Evolutionary conservation across 2,329 filamentous ascomycete species (phyloP), one percentile per base, ranked within the genome.

Genomic region (Penicillium sp.): DNA sequence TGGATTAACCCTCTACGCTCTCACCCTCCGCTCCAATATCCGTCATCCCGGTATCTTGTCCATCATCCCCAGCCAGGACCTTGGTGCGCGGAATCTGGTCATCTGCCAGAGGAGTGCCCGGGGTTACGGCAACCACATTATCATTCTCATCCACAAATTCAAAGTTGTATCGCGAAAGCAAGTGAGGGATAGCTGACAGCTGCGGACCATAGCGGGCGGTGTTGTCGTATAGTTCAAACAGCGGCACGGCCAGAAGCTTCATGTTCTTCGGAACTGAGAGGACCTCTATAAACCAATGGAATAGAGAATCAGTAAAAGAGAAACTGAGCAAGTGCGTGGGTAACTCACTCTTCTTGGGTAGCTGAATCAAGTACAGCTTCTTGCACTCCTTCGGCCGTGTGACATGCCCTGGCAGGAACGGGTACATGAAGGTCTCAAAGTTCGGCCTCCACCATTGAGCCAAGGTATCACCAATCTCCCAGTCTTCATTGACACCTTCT

Each of bases 341-440:
- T 4, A 10, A 83, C 77, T 53, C 80, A 95, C 90, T 97, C 62
- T 86, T 90, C 71, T 90, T 84, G 0, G 93, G 93, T 25, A 98
- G 78, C 69, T 95, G 89, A 58, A 98, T 95, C 55, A 97, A 90
- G 73, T 97, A 98, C 37, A 97, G 80, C 79, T 98, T 98, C 79
- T 98, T 98, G 77, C 92, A 95, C 76, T 98, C 93, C 77, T 98
- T 98, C 6, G 93, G 93, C 45, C 93, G 80, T 15, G 92, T 96
- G 55, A 96, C 89, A 74, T 98, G 93, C 15, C 91, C 89, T 6
- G 93, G 93, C 49, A 97, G 86, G 72, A 96, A 98, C 0, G 93
- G 93, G 70, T 98, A 98, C 90, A 98, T 96, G 78, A 97, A 97
- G 2, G 93, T 97, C 78, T 98, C 93, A 69, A 97, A 96, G 77